A percentile compares a stretch with the other conserved stretches of the same genome.
Conservation (phyloP, 257 asterid genomes). For the Oldenlandia corymbosa region DNA sequence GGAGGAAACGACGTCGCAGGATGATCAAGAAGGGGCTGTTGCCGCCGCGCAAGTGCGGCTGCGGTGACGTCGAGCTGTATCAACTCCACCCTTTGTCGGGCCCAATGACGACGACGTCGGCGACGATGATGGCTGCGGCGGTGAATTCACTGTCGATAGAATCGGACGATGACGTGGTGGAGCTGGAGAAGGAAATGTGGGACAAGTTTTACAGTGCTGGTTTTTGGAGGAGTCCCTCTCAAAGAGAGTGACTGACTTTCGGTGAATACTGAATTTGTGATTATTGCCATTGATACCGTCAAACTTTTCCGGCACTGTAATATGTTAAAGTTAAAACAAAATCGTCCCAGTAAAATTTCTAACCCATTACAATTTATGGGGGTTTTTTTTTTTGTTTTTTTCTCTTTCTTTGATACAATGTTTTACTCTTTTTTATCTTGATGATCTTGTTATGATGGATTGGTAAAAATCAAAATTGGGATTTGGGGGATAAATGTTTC, state of each 20-base stretch:
- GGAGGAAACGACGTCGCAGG: slow-evolving; percentile 49
- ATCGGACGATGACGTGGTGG: slow-evolving; percentile 41
- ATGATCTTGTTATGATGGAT: background rate
- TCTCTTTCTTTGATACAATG: too few species aligned
- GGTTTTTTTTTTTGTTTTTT: background rate
- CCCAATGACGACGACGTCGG: slow-evolving; percentile 6
- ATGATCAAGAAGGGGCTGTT: slow-evolving; percentile 18
- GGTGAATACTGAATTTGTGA: background rate
- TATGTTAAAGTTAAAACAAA: background rate
- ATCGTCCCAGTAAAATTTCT: background rate
- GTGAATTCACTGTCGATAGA: slow-evolving; percentile 10
- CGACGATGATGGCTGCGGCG: slow-evolving; percentile 14
- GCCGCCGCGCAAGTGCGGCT: slow-evolving; percentile 29
- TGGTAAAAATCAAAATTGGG: background rate
- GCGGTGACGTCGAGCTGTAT: slow-evolving; percentile 32
- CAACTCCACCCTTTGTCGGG: slow-evolving; percentile 33
- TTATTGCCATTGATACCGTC: background rate
- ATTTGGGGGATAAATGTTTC: background rate
- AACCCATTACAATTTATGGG: background rate
- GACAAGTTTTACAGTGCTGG: slow-evolving; percentile 60
- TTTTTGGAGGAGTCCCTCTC: slow-evolving; percentile 79
- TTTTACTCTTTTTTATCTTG: too few species aligned
- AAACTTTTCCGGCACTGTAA: background rate
- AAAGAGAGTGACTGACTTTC: slow-evolving; percentile 22
- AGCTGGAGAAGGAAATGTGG: slow-evolving; percentile 78